Evolutionary conservation across 768 basidiomycete genomes (phyloP).

Genomic region (Mycena sanguinolenta): DNA sequence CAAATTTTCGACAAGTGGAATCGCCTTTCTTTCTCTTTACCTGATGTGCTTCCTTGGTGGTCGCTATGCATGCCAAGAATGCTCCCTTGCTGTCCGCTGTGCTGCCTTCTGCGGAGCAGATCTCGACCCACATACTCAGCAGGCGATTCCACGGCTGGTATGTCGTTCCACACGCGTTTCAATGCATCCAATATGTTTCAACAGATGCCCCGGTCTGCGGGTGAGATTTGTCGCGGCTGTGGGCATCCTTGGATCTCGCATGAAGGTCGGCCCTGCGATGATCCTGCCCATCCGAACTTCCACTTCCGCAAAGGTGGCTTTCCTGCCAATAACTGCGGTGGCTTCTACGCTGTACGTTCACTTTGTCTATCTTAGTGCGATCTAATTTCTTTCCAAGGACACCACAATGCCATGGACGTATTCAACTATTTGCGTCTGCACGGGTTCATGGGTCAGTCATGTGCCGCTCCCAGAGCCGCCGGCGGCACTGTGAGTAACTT

Average conservation of each 20-base stretch:
- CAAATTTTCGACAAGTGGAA: neutral
- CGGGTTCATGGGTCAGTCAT: neutral
- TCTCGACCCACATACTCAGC: neutral
- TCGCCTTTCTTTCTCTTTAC: neutral
- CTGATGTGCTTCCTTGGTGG: neutral
- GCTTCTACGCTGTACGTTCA: neutral
- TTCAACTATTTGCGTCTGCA: neutral
- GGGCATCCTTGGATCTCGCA: neutral
- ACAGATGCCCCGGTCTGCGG: neutral
- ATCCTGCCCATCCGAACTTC: neutral
- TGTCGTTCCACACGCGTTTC: neutral
- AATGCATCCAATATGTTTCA: neutral
- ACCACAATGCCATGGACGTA: neutral
- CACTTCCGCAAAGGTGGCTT: neutral
- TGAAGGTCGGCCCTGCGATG: neutral
- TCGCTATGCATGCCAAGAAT: neutral
- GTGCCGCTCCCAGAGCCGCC: neutral
- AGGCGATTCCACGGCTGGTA: neutral
- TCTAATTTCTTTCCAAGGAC: neutral
- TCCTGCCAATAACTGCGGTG: neutral
- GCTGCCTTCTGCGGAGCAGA: neutral
- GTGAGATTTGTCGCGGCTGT: neutral
- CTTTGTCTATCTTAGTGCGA: neutral
- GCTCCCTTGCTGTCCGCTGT: neutral
- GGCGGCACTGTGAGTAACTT: neutral